These are phyloP conservation scores for Annulohypoxylon bovei DNA, from an alignment of 495 filamentous ascomycete species.

Conservation along the genomic window DNA sequence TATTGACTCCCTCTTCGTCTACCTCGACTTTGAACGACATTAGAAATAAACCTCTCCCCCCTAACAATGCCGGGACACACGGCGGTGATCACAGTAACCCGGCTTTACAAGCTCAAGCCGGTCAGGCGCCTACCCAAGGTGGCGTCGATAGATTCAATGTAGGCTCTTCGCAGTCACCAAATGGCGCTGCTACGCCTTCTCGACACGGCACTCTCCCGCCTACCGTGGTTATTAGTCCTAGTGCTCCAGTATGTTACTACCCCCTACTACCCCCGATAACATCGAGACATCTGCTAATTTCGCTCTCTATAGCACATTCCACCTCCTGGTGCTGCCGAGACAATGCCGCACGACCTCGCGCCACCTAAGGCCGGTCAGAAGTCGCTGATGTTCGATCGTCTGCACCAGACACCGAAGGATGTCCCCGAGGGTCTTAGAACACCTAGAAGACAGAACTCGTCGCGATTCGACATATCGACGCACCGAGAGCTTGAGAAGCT, in stretches of 20 bases:
- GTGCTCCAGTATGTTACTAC: constrained; percentile 79
- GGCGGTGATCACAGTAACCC: constrained; percentile 56
- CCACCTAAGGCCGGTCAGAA: constrained; percentile 89
- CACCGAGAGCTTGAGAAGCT: constrained; percentile 97
- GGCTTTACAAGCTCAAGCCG: constrained; percentile 54
- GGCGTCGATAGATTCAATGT: constrained; percentile 57
- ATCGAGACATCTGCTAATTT: constrained; percentile 12
- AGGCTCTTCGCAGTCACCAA: constrained; percentile 56
- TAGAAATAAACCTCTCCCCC: constrained; percentile 81
- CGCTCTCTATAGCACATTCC: constrained; percentile 79
- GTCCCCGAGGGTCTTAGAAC: constrained; percentile 94
- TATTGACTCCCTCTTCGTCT: constrained; percentile 80
- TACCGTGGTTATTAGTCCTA: constrained; percentile 95
- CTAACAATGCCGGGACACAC: constrained; percentile 69
- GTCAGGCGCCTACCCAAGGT: constrained; percentile 38
- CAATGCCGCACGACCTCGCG: constrained; percentile 97
- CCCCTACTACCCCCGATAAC: constrained; percentile 9
- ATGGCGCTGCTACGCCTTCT: constrained; percentile 73
- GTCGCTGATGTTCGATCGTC: constrained; percentile 86
- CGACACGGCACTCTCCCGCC: constrained; percentile 79
- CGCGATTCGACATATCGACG: constrained; percentile 96
- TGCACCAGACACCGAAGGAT: constrained; percentile 94
- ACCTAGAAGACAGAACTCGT: constrained; percentile 95
- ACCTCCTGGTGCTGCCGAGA: constrained; percentile 92
- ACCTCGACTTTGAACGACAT: constrained; percentile 85